Conservation (phyloP, 495 filamentous ascomycete genomes). For the Aspergillus diversus region DNA sequence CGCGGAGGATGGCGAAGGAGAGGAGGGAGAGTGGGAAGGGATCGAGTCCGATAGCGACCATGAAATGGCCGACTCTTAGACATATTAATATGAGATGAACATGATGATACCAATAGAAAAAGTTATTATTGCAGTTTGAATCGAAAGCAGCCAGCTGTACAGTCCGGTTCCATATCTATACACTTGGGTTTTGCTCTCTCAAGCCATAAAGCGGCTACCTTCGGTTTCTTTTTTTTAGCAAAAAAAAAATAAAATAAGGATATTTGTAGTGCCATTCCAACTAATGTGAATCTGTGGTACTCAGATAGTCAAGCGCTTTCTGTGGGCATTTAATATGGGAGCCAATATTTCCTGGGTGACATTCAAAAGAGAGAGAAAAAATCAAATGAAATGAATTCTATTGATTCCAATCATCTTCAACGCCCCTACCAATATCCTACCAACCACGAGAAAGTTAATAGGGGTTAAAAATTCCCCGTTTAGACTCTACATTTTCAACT, state of each 20-base stretch:
- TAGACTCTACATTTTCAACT: background rate
- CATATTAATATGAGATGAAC: slow-evolving; percentile 31
- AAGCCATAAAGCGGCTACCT: too few relatives aligned
- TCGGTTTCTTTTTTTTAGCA: too few relatives aligned
- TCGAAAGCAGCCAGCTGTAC: background rate
- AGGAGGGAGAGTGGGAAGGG: slow-evolving; percentile 42
- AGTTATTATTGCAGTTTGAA: slow-evolving; percentile 4
- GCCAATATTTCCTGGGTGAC: too few relatives aligned
- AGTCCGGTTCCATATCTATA: too few relatives aligned
- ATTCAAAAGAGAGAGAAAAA: background rate
- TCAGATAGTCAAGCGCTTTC: too few relatives aligned
- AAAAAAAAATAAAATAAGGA: too few relatives aligned
- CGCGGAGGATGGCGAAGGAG: slow-evolving; percentile 52
- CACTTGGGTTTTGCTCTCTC: too few relatives aligned
- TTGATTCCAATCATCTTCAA: background rate
- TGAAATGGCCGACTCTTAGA: slow-evolving; percentile 52
- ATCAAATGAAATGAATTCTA: slow-evolving; percentile 4
- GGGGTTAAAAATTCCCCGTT: background rate
- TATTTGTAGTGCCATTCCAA: too few relatives aligned
- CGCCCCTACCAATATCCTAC: background rate
- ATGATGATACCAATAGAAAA: slow-evolving; percentile 41
- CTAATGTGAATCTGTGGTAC: too few relatives aligned
- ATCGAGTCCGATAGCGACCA: slow-evolving; percentile 53
- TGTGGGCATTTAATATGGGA: too few relatives aligned
- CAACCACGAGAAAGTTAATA: background rate